Evolutionary conservation across 2,329 filamentous ascomycete species (phyloP), one percentile per base, ranked within the genome.

Genomic region (Metarhizium album): DNA sequence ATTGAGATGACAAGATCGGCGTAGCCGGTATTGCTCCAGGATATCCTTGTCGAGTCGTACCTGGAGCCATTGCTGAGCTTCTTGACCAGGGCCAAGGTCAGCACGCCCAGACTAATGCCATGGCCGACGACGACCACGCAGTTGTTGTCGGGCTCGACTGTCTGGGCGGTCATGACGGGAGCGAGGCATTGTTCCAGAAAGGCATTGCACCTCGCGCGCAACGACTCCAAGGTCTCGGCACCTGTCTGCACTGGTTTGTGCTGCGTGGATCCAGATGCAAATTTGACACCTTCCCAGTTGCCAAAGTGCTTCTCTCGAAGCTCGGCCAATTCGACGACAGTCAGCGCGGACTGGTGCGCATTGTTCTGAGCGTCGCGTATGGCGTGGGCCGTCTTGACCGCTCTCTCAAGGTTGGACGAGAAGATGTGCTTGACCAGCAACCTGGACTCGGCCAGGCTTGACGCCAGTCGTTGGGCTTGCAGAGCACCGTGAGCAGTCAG

Each of bases 401-500:
- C 87, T 51, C 90, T 80, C 56, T 83, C 79, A 5, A 95, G 75
- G 58, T 90, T 81, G 6, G 90, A 95, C 2, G 87, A 79, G 65
- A 89, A 93, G 53, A 94, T 70, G 54, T 83, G 76, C n/a, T 72
- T 76, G 57, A 87, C 58, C 55, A 18, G 61, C 59, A 54, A 51
- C 24, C 38, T 50, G 6, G 33, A 29, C 27, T 59, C 53, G 1
- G 69, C 67, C 5, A 95, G 77, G 59, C 86, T 74, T 16, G 74
- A 64, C 27, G 80, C 89, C 1, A 95, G 74, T 29, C 81, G 79
- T 43, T 76, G 79, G n/a, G 86, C 82, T 67, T 95, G 90, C 46
- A 90, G 75, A 48, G 85, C 77, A 51, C 90, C 90, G 68, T 95
- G 87, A 55, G 82, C 83, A 23, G 90, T 95, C 59, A 95, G 73